Evolutionary conservation across 2,329 filamentous ascomycete species (phyloP), one percentile per base, ranked within the genome.

Genomic region (Verticillium tricorpus): DNA sequence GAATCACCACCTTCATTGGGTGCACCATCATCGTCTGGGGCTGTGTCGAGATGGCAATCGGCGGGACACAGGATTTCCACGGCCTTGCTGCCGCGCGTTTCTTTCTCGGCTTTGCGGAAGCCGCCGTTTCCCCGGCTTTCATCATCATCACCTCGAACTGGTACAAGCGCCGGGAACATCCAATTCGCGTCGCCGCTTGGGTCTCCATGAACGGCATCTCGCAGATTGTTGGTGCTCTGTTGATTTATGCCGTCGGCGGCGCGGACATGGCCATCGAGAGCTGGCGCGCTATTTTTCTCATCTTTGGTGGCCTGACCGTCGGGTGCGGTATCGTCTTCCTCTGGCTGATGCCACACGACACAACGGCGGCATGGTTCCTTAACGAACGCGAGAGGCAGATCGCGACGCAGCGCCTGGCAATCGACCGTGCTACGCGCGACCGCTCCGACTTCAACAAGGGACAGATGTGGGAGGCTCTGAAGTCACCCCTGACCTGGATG

Each of bases 341-440:
- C 73, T 85, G 78, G 76, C 78, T 78, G 56, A 78, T 90, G 2
- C 85, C 88, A 69, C 82, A 83, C 69, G 85, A 88, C 65, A 80
- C 88, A 19, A 70, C 79, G 0, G 81, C 82, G 0, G 82, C 82
- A 0, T 77, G 82, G 15, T 85, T 84, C 62, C 69, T 95, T 31
- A 89, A 78, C 8, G 82, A 88, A 59, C 80, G 85, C 56, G 91
- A 94, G 66, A 85, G 86, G 14, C 71, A 86, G 0, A 80, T 92
- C 52, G 89, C 88, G 0, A 78, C 93, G 28, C 90, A 92, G 65
- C 82, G 91, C 0, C 85, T 94, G 5, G 81, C 90, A 0, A 80
- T 86, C 25, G 94, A 94, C 67, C 86, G 92, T 70, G 91, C 91
- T 62, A 90, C 90, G 0, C 87, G 90, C 17, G 89, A 88, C 1